Evolutionary conservation across 2,329 filamentous ascomycete species (phyloP), one percentile per base, ranked within the genome.

Genomic region (Grosmannia penicillata): DNA sequence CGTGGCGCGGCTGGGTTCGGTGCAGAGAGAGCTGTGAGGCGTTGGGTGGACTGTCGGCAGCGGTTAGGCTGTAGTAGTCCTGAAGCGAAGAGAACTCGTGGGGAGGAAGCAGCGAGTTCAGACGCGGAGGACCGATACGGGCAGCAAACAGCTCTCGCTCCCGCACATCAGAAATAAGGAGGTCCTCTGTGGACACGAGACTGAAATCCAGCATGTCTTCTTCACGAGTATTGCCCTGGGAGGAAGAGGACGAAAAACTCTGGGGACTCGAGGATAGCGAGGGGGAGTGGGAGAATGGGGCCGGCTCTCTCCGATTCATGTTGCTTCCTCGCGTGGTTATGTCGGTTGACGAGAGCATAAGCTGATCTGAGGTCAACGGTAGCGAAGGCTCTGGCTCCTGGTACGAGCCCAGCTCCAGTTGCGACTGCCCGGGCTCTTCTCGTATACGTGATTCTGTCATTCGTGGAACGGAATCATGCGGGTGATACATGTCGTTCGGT

Each of bases 181-280:
- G 56, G 32, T 74, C 69, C 11, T 57, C 56, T 1, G 71, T 75
- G 0, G 68, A 70, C 34, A 75, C 70, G 28, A 73, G 54, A 4
- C 62, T 60, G 47, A 63, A 59, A 21, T 48, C 43, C 4, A 42
- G 45, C 1, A 60, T 57, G 17, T 45, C 50, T 2, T 51, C 43
- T 14, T 58, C 56, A 7, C 53, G 54, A 3, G 29, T 35, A 14
- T 43, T 43, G 6, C 61, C 58, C n/a, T 59, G 59, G 3, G 62
- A 50, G 3, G 40, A 40, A 5, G 35, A 26, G 2, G 36, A 28
- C 3, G 26, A 32, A 3, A 30, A 29, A 17, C 9, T 21, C 8
- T 15, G 29, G 8, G 26, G 14, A 15, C 34, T 33, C 6, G 38
- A 33, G 2, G 43, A 39, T 10, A 28, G 25, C 4, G 39, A 40